A percentile compares a stretch with the other conserved stretches of the same genome.
These are phyloP conservation scores for Tuber indicum DNA, from an alignment of 495 filamentous ascomycete species.

Conservation along the genomic window DNA sequence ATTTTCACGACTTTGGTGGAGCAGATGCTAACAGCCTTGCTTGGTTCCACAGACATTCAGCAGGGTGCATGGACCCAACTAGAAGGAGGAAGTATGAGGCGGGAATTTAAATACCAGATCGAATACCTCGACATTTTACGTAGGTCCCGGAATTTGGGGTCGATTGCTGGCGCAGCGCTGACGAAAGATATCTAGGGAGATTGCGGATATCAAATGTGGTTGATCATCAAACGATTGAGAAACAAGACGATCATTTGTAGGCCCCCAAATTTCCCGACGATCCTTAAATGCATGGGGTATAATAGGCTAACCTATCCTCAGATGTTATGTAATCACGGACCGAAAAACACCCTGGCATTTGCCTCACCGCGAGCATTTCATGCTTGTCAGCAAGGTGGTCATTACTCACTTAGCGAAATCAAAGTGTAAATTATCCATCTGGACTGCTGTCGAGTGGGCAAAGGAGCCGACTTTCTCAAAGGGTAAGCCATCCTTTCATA, in stretches of 20 bases:
- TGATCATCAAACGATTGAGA: slow-evolving; percentile 84
- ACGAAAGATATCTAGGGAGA: slow-evolving; percentile 40
- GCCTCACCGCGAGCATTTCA: slow-evolving; percentile 70
- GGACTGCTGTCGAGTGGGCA: slow-evolving; percentile 79
- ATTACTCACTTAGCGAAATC: slow-evolving; percentile 90
- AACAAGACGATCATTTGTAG: slow-evolving; percentile 83
- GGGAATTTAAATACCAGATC: slow-evolving; percentile 75
- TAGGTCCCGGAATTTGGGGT: slow-evolving; percentile 36
- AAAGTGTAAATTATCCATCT: slow-evolving; percentile 84
- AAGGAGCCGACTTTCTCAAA: slow-evolving; percentile 59
- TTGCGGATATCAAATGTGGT: slow-evolving; percentile 55
- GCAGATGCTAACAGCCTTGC: background rate
- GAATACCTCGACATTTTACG: slow-evolving; percentile 60
- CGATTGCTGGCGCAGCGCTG: background rate
- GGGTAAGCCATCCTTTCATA: slow-evolving; percentile 37
- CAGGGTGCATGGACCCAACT: slow-evolving; percentile 76
- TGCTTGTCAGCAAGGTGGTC: slow-evolving; percentile 81
- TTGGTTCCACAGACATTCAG: slow-evolving; percentile 51
- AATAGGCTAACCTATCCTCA: slow-evolving; percentile 11
- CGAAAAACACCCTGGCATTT: slow-evolving; percentile 86
- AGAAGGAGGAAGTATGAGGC: slow-evolving; percentile 60
- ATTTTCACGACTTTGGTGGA: background rate
- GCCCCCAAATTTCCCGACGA: background rate
- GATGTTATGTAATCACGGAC: slow-evolving; percentile 80
- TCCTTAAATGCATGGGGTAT: background rate